Percentiles rank a stretch among this genome's conserved stretches.
Evolutionary conservation across 2,329 filamentous ascomycete species (phyloP).

Genomic region (Onygenales sp.): DNA sequence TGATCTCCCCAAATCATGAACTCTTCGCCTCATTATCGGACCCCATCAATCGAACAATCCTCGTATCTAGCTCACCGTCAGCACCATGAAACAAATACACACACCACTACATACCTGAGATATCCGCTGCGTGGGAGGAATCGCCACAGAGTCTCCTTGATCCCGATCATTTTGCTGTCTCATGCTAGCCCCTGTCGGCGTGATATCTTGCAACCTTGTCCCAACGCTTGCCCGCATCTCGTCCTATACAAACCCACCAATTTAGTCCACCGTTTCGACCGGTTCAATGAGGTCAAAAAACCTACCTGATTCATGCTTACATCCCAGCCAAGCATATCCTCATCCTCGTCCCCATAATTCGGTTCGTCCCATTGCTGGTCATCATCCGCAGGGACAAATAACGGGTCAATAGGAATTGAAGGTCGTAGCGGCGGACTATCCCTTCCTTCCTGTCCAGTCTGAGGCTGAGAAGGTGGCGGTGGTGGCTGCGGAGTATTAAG

Average conservation of each 20-base stretch:
- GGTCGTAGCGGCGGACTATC: constrained; percentile 18
- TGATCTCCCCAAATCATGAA: background rate
- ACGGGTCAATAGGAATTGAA: constrained; percentile 44
- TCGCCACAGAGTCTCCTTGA: constrained; percentile 8
- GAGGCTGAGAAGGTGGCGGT: constrained; percentile 24
- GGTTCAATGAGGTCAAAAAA: background rate
- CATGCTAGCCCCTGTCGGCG: constrained; percentile 15
- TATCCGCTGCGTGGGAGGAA: constrained; percentile 40
- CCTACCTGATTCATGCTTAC: constrained; percentile 43
- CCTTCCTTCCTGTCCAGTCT: constrained; percentile 14
- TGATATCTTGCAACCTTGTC: constrained; percentile 25
- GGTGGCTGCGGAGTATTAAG: constrained; percentile 21
- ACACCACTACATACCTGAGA: constrained; percentile 30
- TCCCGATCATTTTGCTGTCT: background rate
- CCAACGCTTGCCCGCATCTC: constrained; percentile 20
- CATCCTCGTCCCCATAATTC: constrained; percentile 43
- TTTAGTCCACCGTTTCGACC: background rate
- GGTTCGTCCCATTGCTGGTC: constrained; percentile 51
- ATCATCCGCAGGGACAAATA: constrained; percentile 54
- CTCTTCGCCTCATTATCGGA: background rate
- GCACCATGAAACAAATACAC: background rate
- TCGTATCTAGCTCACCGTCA: constrained; percentile 11
- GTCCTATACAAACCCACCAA: constrained; percentile 13
- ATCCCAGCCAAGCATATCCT: constrained; percentile 55
- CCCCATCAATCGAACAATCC: constrained; percentile 34